phyloP scores from a whole-genome alignment of 1,284 basidiomycete species.

The Macrocystidia cucumis region DNA sequence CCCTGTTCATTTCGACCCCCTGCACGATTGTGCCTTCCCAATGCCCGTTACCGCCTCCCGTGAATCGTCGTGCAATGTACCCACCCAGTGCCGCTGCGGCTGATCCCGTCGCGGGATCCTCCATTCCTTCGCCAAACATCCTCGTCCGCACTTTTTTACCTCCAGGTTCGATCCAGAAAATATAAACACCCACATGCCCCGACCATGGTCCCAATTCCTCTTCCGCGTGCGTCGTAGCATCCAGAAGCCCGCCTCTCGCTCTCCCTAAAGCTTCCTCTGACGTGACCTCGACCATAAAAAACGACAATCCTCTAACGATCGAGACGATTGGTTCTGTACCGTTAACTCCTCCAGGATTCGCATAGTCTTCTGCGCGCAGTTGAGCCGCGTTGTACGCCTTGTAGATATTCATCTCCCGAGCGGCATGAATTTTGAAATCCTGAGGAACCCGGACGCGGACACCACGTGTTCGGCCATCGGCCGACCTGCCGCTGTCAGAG shows the following conservation, averaged over 20 bases:
- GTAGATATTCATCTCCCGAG: conserved; percentile 15
- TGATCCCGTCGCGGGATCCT: conserved; percentile 40
- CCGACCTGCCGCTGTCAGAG: too few relatives aligned
- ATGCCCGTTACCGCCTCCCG: conserved; percentile 22
- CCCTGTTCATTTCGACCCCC: conserved; percentile 36
- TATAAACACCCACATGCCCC: conserved; percentile 26
- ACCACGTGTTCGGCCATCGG: too few relatives aligned
- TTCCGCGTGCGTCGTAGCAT: conserved; percentile 18
- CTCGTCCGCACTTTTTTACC: conserved; percentile 25
- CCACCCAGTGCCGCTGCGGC: conserved; percentile 34
- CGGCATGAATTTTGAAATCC: conserved; percentile 29
- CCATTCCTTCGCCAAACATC: conserved; percentile 29
- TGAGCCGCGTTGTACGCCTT: conserved; percentile 21
- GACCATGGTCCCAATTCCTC: conserved; percentile 28
- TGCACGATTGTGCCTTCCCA: conserved; percentile 30
- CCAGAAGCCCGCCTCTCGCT: too few relatives aligned
- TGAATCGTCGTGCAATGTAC: conserved; percentile 28
- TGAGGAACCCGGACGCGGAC: conserved; percentile 29
- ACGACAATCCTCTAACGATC: conserved; percentile 38
- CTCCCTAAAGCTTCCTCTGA: conserved; percentile 28
- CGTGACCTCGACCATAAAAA: conserved; percentile 28
- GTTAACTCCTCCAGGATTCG: conserved; percentile 21
- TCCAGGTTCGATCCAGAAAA: conserved; percentile 19
- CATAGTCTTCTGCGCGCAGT: conserved; percentile 23
- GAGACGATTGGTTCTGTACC: conserved; percentile 29